These are phyloP conservation scores for Aspergillus puulaauensis DNA, from an alignment of 2,329 filamentous ascomycete genomes.

Conservation along the genomic window DNA sequence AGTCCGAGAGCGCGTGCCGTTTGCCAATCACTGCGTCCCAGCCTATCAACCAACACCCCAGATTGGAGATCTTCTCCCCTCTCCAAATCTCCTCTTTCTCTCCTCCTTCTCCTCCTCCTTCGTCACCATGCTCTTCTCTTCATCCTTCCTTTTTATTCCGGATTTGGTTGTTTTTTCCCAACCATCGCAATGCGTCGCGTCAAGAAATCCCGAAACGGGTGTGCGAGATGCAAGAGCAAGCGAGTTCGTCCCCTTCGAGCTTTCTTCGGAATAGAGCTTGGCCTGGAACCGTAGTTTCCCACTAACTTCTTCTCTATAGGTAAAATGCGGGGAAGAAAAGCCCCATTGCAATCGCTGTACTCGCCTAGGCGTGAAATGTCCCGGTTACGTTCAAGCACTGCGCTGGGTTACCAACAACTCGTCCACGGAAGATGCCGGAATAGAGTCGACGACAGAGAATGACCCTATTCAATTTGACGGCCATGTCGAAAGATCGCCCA, in stretches of 20 bases:
- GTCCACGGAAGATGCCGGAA: conserved; percentile 14
- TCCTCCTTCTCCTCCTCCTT: conserved; percentile 3
- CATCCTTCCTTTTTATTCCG: not conserved
- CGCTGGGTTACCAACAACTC: conserved; percentile 39
- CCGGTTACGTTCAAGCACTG: conserved; percentile 38
- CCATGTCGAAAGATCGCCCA: conserved; percentile 4
- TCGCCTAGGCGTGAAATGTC: conserved; percentile 38
- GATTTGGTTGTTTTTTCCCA: conserved; percentile 23
- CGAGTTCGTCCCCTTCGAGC: conserved; percentile 23
- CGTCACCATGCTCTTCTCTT: not conserved
- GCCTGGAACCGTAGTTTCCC: not conserved
- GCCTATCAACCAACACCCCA: not conserved
- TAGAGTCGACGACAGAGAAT: conserved; percentile 8
- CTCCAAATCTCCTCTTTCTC: not conserved
- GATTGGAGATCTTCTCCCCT: conserved; percentile 2
- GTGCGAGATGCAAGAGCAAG: conserved; percentile 44
- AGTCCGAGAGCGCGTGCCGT: not conserved
- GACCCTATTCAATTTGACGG: not conserved
- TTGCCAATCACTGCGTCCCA: conserved; percentile 3
- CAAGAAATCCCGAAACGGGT: conserved; percentile 44
- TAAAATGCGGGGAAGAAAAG: conserved; percentile 43
- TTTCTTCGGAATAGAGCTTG: not conserved
- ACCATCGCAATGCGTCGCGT: conserved; percentile 45
- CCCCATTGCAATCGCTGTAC: conserved; percentile 39
- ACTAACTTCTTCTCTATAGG: conserved; percentile 20